Evolutionary conservation across 352 stramenopile genomes (phyloP), one percentile per base, ranked within the genome.

Genomic region (Pythium phragmiticola): DNA sequence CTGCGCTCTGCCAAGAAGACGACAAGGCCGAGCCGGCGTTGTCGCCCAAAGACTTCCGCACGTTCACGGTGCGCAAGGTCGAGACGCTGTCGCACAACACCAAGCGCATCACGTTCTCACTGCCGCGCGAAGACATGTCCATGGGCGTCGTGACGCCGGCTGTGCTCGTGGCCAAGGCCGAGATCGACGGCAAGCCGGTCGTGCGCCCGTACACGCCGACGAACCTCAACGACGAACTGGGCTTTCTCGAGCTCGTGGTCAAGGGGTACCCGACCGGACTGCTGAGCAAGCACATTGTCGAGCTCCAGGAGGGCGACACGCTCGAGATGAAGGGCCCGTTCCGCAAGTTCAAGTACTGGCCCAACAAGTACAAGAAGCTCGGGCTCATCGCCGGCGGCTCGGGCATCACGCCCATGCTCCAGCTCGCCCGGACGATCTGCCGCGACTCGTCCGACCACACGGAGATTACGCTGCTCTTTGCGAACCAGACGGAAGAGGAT

Each of bases 301-400:
- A 78, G 37, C 78, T 97, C 21, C 82, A 97, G 57, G 73, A 81
- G 23, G 92, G 92, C 8, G 92, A 97, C 67, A 62, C 69, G 50
- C 75, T 98, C 11, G 86, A 96, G 60, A 92, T 98, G 79, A 97
- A 96, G 71, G 92, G 92, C 1, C 92, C 90, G 7, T 91, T 96
- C 49, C 19, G 68, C 36, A 97, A 97, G 75, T 86, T 97, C 54
- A 69, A 66, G 28, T 97, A 97, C 80, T 75, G 69, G 67, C 65
- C 89, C 51, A 97, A 97, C 77, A 73, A 74, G 70, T 94, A 94
- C 73, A 96, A 96, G 71, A 78, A 90, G 63, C 86, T 98, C 52
- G 89, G 87, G 6, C 72, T 97, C 57, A 88, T 98, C 61, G 90
- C 92, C 57, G 92, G 90, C 17, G 92, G 92, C 67, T 96, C 87